Base-by-base conservation (phyloP, 352 stramenopile genomes). In the Halophytophthora batemanensis region DNA sequence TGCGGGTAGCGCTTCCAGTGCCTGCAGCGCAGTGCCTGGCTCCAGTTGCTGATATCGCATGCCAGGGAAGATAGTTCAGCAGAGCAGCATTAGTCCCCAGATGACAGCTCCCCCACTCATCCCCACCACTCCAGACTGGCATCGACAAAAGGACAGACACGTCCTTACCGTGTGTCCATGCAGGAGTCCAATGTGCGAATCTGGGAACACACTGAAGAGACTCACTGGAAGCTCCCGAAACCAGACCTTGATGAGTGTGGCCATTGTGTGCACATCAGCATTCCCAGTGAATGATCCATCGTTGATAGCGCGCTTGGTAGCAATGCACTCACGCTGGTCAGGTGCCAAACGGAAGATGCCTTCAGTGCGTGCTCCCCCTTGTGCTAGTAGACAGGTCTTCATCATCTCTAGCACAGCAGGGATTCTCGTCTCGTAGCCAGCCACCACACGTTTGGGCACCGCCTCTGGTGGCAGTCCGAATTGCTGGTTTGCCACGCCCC, bases 181-280 rank as follows among this genome's bases (percentile, higher is more conserved):
- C 2, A 69, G 61, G 14, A 61, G 45, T 43, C 83, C 79, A 13
- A 94, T 82, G 45, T 70, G 50, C 40, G 77, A 70, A n/a, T 90
- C 71, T 0, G 74, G 69, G 23, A 94, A 59, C 21, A 57, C 67
- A 50, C 87, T 87, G 50, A 92, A 83, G 8, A 95, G 18, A 31
- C 77, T 84, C 21, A 71, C 61, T 13, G 81, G 76, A 0, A 95
- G 67, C n/a, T 95, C 82, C 17, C 84, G 72, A 50, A 93, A 93
- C 69, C 77, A 95, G 21, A 85, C 75, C 67, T 95, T 95, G 67
- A 95, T 91, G 19, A 95, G 66, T 18, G 86, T 92, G 3, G 84
- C 78, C 18, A 91, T 63, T 25, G 93, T 82, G 56, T 95, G 77
- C 2, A 90, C 70, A 50, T 95, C 80, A 3, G 53, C 53, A 60